Evolutionary conservation across 805 yeast genomes (phyloP).

Genomic region (Saccharomycopsis guyanensis): DNA sequence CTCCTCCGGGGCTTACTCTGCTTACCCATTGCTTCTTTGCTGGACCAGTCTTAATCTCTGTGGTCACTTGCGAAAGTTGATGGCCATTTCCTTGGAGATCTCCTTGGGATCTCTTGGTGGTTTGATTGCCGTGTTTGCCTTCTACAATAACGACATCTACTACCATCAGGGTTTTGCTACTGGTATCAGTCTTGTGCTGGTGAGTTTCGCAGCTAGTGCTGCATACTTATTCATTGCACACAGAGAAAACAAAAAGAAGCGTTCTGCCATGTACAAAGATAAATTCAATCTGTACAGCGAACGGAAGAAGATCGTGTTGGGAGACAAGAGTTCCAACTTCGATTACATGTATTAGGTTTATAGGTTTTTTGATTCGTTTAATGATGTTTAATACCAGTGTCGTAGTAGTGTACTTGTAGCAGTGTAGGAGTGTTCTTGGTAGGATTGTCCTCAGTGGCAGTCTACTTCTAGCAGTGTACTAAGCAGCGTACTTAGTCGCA

Average conservation of each 20-base stretch:
- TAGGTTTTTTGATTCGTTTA: too few relatives aligned
- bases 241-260: conserved; percentile 24
- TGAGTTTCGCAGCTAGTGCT: not conserved
- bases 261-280: conserved; percentile 19
- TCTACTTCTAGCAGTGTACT: too few relatives aligned
- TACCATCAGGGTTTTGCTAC: not conserved
- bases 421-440: too few relatives aligned
- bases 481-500: too few relatives aligned
- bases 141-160: conserved; percentile 22
- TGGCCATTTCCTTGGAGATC: conserved; percentile 52
- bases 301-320: conserved; percentile 14
- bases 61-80: conserved; percentile 53
- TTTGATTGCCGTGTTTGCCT: conserved; percentile 41
- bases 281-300: conserved; percentile 9
- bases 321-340: conserved; percentile 17
- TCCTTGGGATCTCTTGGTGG: conserved; percentile 72
- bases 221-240: conserved; percentile 26
- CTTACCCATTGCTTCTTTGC: conserved; percentile 62
- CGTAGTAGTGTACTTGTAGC: too few relatives aligned
- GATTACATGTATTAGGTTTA: conserved; percentile 17
- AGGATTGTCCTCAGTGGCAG: too few relatives aligned
- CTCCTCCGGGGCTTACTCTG: conserved; percentile 24
- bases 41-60: conserved; percentile 50
- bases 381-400: too few relatives aligned
- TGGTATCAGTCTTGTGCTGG: not conserved